Percentiles rank a stretch among this genome's conserved stretches.
Evolutionary conservation across 495 filamentous ascomycete genomes (phyloP).

Genomic region (Pyrenula massariospora): DNA sequence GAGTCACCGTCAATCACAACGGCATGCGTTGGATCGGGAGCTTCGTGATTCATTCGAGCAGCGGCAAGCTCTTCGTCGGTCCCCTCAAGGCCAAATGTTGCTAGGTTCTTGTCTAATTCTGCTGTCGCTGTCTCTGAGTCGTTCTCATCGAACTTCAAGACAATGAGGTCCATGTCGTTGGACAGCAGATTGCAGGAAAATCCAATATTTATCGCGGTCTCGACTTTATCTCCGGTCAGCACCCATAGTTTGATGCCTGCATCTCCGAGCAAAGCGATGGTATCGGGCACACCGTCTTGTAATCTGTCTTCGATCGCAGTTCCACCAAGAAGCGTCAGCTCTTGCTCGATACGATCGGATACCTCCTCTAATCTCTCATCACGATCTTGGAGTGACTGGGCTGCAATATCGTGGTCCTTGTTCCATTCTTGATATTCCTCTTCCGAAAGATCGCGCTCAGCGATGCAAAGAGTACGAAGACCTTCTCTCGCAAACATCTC

Average conservation of each 20-base stretch:
- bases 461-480: constrained; percentile 88
- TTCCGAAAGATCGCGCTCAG: constrained; percentile 72
- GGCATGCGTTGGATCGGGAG: constrained; percentile 83
- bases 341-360: constrained; percentile 80
- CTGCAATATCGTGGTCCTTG: constrained; percentile 76
- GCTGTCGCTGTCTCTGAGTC: constrained; percentile 49
- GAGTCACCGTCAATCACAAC: constrained; percentile 95
- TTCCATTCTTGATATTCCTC: constrained; percentile 81
- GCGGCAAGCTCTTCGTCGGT: constrained; percentile 74
- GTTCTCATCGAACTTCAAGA: constrained; percentile 75
- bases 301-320: constrained; percentile 97
- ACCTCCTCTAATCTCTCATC: constrained; percentile 92
- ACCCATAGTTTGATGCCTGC: constrained; percentile 99
- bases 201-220: constrained; percentile 99
- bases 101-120: constrained; percentile 62
- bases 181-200: constrained; percentile 97
- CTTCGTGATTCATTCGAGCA: constrained; percentile 69
- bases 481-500: constrained; percentile 96
- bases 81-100: constrained; percentile 67
- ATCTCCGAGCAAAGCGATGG: constrained; percentile 81
- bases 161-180: constrained; percentile 95
- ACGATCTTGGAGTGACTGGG: constrained; percentile 69
- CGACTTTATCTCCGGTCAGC: constrained; percentile 95
- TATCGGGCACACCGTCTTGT: constrained; percentile 95
- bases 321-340: constrained; percentile 81